phyloP scores from a whole-genome alignment of 768 basidiomycete species.

The Russula lepida region DNA sequence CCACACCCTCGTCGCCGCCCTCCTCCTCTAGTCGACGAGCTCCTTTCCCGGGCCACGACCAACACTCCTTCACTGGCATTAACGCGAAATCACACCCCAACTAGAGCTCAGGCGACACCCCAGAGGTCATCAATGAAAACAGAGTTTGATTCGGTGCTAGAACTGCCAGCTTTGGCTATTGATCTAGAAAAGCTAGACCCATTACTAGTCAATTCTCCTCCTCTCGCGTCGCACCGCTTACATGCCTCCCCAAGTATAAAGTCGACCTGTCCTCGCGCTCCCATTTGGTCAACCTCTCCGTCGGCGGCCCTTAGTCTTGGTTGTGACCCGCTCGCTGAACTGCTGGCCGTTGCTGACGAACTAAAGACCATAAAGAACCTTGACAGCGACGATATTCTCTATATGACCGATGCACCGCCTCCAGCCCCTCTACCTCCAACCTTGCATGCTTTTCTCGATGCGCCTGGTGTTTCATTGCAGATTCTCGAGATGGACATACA shows the following conservation, averaged over 20 bases:
- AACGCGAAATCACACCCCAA: not conserved
- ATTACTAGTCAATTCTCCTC: not conserved
- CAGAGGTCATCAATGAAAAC: not conserved
- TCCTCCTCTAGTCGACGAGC: constrained; percentile 7
- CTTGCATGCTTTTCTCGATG: constrained; percentile 14
- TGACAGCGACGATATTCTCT: constrained; percentile 17
- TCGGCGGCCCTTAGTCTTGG: not conserved
- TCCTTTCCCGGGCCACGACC: not conserved
- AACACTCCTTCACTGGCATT: not conserved
- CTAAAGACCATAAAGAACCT: constrained; percentile 12
- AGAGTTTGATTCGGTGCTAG: constrained; percentile 1
- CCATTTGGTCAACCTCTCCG: not conserved
- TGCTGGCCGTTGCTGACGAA: constrained; percentile 16
- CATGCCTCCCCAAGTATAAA: constrained; percentile 16
- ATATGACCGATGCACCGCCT: constrained; percentile 6
- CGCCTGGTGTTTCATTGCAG: not conserved
- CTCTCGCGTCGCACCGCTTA: not conserved
- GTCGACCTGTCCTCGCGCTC: not conserved
- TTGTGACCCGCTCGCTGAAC: constrained; percentile 9
- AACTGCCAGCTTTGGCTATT: not conserved
- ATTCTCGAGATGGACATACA: constrained; percentile 17
- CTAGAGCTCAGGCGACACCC: not conserved
- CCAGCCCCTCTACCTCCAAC: constrained; percentile 4
- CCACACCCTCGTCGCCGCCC: not conserved
- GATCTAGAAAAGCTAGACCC: not conserved